Percentiles rank a stretch among this genome's conserved stretches.
phyloP scores from a whole-genome alignment of 73 alveolate species.

The Symbiodinium natans region DNA sequence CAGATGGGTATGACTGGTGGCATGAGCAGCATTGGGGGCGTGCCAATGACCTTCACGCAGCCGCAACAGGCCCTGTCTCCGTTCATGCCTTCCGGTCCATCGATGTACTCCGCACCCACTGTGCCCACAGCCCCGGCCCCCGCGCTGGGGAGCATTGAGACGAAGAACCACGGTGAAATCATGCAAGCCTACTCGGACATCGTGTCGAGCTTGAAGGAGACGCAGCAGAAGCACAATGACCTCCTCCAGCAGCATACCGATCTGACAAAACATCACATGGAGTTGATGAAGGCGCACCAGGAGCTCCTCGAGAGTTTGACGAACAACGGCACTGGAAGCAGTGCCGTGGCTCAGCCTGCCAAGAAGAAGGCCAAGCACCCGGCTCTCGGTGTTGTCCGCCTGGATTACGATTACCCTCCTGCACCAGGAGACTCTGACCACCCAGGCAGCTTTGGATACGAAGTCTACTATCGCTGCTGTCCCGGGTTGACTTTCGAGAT shows the following conservation, averaged over 20 bases:
- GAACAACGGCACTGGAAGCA: no score
- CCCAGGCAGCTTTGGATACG: slow-evolving; percentile 93
- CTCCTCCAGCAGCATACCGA: background rate
- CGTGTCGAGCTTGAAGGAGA: background rate
- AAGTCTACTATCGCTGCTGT: slow-evolving; percentile 77
- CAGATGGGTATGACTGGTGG: slow-evolving; percentile 3
- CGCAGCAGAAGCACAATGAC: background rate
- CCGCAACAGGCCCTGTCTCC: slow-evolving; percentile 9
- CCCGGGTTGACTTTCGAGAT: slow-evolving; percentile 91
- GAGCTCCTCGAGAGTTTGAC: slow-evolving; percentile 15
- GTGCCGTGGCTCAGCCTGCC: background rate
- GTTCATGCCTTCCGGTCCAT: background rate
- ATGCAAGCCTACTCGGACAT: slow-evolving; percentile 3
- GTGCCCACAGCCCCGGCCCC: background rate
- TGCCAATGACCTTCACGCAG: background rate
- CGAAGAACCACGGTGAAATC: slow-evolving; percentile 1
- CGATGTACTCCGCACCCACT: background rate
- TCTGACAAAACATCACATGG: background rate
- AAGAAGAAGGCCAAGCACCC: slow-evolving; percentile 46
- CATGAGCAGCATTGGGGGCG: background rate
- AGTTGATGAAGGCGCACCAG: slow-evolving; percentile 8
- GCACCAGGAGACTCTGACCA: slow-evolving; percentile 87
- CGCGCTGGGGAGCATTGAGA: background rate
- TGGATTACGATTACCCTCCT: slow-evolving; percentile 87
- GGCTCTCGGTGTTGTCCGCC: slow-evolving; percentile 85